phyloP scores from a whole-genome alignment of 2,329 filamentous ascomycete species.

The Clonostachys byssicola region DNA sequence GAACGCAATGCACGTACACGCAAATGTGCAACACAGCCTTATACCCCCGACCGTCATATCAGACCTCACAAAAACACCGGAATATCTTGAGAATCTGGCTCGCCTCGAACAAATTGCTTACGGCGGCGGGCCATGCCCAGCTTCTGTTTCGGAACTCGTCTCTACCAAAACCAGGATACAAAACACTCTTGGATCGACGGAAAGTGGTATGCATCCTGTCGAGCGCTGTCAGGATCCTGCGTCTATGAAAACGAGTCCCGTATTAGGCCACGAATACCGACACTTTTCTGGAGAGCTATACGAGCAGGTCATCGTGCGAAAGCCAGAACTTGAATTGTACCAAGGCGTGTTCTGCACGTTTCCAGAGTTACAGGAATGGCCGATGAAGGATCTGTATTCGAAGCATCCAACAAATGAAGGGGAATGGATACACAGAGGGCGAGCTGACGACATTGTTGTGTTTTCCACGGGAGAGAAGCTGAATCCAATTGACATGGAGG shows the following conservation, averaged over 20 bases:
- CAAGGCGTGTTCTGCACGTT: slow-evolving; percentile 35
- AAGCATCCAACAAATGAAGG: slow-evolving; percentile 22
- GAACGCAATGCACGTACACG: slow-evolving; percentile 7
- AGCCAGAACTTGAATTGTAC: slow-evolving; percentile 11
- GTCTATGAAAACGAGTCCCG: slow-evolving; percentile 16
- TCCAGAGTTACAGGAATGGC: slow-evolving; percentile 30
- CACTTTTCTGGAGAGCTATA: slow-evolving; percentile 15
- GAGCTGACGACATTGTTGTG: slow-evolving; percentile 33
- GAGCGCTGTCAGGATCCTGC: slow-evolving; percentile 20
- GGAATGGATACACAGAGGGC: slow-evolving; percentile 26
- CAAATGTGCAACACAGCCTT: slow-evolving; percentile 6
- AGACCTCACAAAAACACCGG: slow-evolving; percentile 10
- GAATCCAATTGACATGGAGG: slow-evolving; percentile 30
- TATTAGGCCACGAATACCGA: slow-evolving; percentile 11
- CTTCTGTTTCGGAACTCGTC: slow-evolving; percentile 19
- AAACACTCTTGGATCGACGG: slow-evolving; percentile 22
- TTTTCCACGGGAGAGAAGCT: slow-evolving; percentile 35
- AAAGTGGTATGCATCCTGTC: slow-evolving; percentile 12
- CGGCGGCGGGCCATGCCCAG: slow-evolving; percentile 19
- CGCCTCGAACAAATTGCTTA: slow-evolving; percentile 14
- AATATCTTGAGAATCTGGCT: slow-evolving; percentile 6
- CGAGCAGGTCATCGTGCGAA: slow-evolving; percentile 22
- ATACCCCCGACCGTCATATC: slow-evolving; percentile 11
- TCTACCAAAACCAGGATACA: slow-evolving; percentile 13
- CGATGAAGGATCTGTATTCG: slow-evolving; percentile 38